These are phyloP conservation scores for Fusarium chuoi DNA, from an alignment of 2,329 filamentous ascomycete genomes.

Conservation along the genomic window DNA sequence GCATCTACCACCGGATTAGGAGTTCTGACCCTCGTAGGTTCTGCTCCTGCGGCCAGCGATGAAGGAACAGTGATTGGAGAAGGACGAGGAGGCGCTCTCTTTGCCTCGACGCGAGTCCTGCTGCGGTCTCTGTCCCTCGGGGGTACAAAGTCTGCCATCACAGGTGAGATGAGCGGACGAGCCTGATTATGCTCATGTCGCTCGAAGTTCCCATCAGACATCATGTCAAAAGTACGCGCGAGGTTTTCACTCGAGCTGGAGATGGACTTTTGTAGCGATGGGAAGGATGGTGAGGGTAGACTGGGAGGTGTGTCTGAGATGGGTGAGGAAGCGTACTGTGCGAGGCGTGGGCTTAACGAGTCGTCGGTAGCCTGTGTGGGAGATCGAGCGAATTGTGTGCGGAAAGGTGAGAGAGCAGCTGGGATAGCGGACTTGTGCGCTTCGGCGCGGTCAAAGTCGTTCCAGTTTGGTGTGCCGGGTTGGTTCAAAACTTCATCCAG, in stretches of 20 bases:
- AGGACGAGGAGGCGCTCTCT: conserved; percentile 48
- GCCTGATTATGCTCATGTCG: conserved; percentile 4
- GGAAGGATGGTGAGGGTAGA: conserved; percentile 51
- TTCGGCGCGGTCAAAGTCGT: conserved; percentile 42
- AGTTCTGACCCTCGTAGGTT: conserved; percentile 24
- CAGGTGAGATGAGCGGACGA: conserved; percentile 46
- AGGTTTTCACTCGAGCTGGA: conserved; percentile 48
- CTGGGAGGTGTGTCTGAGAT: conserved; percentile 47
- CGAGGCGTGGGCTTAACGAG: conserved; percentile 19
- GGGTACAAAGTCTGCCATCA: conserved; percentile 44
- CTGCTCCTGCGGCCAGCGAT: conserved; percentile 13
- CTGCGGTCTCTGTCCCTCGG: conserved; percentile 29
- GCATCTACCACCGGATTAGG: conserved; percentile 39
- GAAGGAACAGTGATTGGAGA: conserved; percentile 46
- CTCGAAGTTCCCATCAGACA: conserved; percentile 20
- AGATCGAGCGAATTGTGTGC: conserved; percentile 19
- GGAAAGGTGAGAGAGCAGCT: conserved; percentile 48
- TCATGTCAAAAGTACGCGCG: conserved; percentile 46
- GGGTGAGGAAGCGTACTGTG: conserved; percentile 42
- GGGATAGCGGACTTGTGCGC: conserved; percentile 50
- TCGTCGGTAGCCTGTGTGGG: conserved; percentile 21
- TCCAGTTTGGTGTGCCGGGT: conserved; percentile 42
- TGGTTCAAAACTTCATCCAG: conserved; percentile 7
- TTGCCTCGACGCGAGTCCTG: conserved; percentile 45
- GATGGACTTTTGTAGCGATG: conserved; percentile 49